Base-by-base conservation (phyloP, 345 rosid species). In the Psidium guajava region DNA sequence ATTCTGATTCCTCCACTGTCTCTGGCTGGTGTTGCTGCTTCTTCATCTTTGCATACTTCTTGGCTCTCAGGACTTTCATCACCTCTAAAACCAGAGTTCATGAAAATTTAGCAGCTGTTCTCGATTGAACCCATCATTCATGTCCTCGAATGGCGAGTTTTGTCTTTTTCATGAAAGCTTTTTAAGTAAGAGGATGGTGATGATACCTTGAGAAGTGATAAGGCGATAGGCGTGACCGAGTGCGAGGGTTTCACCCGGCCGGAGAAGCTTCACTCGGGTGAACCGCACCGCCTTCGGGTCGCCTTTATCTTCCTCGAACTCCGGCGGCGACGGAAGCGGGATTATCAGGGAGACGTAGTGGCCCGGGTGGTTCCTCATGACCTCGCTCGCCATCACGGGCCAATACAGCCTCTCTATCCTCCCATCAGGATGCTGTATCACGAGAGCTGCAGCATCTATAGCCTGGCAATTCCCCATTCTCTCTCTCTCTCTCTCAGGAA, bases 201-300 rank as follows among this genome's bases (percentile, higher is more conserved):
- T 54, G 10, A 18, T 86, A 97, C 99, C 99, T 94, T 97, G 94
- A 84, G 99, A 92, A 82, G 99, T 95, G 89, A 97, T 91, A 82
- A 97, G 97, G 77, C 98, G 92, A 82, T 97, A 97, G 87, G 99
- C 99, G 88, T 96, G 99, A 84, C 99, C 99, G 28, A 97, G 98
- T 2, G 92, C 87, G 50, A 97, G 99, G 85, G 90, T 94, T 64
- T 97, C 98, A 21, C 81, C 90, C 5, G 98, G 96, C 84, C 99
- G 88, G 74, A 97, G 99, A 89, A 97, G 98, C 91, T 97, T 96
- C 75, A 95, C 98, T 42, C 96, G 96, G 56, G 99, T 95, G 92
- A 91, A 91, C 84, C 92, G 91, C 55, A 91, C 93, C 0, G 89
- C 86, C 54, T 90, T 90, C 15, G 86, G 88, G 27, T 85, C 56